These are phyloP conservation scores for Apiospora saccharicola DNA, from an alignment of 2,329 filamentous ascomycete species.

Conservation along the genomic window DNA sequence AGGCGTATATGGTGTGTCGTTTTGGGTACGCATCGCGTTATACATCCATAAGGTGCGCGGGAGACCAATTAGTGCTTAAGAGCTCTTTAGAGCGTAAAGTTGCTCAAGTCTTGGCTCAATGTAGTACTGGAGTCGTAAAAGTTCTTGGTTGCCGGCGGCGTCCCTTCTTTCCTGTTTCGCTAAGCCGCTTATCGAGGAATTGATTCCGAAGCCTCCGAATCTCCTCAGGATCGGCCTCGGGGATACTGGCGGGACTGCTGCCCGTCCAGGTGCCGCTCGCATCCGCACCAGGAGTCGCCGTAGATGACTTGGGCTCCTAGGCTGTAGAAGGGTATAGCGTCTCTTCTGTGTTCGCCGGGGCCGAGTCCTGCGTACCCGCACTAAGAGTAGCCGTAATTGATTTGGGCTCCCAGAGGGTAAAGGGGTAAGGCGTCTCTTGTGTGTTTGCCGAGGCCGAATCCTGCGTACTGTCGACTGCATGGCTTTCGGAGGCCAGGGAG, in stretches of 20 bases:
- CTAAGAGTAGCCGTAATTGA: neutral
- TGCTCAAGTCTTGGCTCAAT: too few relatives aligned
- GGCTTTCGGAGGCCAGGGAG: neutral
- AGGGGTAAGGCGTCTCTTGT: neutral
- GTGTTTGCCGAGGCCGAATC: neutral
- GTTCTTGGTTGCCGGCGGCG: neutral
- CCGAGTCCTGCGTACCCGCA: neutral
- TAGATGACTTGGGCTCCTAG: neutral
- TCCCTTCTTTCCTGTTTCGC: neutral
- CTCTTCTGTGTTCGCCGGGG: neutral
- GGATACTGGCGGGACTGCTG: too few relatives aligned
- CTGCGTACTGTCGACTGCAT: neutral
- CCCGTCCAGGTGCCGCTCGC: neutral
- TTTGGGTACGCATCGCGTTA: neutral
- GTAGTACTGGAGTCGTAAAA: neutral
- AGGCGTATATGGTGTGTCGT: neutral
- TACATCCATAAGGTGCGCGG: neutral
- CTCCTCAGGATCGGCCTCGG: neutral
- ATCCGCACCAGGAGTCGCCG: neutral
- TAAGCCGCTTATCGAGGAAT: neutral
- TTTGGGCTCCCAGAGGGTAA: neutral
- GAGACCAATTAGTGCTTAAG: neutral
- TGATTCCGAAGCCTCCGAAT: neutral
- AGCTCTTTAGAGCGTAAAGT: neutral
- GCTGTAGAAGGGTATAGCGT: neutral